Conservation (phyloP, 768 basidiomycete genomes). For the Macrolepiota albuminosa region DNA sequence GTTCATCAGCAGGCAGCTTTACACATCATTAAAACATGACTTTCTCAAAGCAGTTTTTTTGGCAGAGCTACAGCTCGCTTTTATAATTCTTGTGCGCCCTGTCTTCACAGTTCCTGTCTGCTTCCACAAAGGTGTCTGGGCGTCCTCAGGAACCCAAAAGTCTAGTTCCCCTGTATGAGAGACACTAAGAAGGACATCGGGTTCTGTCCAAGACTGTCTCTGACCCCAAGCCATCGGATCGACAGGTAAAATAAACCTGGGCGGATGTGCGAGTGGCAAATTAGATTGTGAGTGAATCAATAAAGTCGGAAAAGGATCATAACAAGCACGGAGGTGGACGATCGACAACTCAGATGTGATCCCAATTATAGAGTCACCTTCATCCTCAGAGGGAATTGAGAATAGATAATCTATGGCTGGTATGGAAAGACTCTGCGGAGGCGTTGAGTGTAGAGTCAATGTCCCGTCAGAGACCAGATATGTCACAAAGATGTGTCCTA, state of each 20-base stretch:
- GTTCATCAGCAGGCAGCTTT: slow-evolving; percentile 6
- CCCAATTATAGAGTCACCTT: slow-evolving; percentile 58
- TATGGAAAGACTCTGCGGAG: slow-evolving; percentile 36
- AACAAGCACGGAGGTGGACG: slow-evolving; percentile 46
- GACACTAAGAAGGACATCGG: slow-evolving; percentile 78
- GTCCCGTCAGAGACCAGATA: slow-evolving; percentile 44
- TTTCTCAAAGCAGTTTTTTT: slow-evolving; percentile 88
- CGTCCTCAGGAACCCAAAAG: slow-evolving; percentile 73
- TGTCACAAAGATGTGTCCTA: slow-evolving; percentile 53
- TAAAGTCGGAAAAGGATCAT: slow-evolving; percentile 31
- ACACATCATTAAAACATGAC: slow-evolving; percentile 18
- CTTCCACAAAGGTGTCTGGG: slow-evolving; percentile 43
- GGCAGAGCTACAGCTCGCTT: slow-evolving; percentile 82
- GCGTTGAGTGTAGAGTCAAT: slow-evolving; percentile 51
- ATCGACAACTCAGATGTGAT: slow-evolving; percentile 59
- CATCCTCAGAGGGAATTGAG: slow-evolving; percentile 51
- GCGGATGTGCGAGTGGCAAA: slow-evolving; percentile 48
- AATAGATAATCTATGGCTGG: slow-evolving; percentile 59
- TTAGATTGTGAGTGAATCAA: slow-evolving; percentile 41
- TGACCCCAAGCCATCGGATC: slow-evolving; percentile 86
- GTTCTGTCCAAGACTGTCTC: slow-evolving; percentile 40
- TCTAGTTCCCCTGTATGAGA: slow-evolving; percentile 73
- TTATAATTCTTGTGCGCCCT: slow-evolving; percentile 55
- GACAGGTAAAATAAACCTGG: slow-evolving; percentile 64
- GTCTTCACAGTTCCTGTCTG: slow-evolving; percentile 76